Conservation (phyloP, 2,329 filamentous ascomycete species). For the Chaetomiaceae sp. region DNA sequence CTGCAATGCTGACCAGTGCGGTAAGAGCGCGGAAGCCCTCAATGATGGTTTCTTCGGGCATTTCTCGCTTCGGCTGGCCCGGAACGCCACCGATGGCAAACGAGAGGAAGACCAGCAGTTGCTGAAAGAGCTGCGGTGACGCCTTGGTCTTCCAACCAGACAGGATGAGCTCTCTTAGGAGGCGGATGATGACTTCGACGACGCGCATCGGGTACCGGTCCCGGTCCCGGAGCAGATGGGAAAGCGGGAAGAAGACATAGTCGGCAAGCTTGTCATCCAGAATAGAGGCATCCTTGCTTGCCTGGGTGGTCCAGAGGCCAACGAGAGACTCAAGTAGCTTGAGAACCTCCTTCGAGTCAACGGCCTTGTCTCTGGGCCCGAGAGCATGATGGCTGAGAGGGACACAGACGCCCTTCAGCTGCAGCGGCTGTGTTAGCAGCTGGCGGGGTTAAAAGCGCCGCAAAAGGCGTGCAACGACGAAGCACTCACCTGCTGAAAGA, state of each 20-base stretch:
- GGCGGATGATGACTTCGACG: slow-evolving; percentile 72
- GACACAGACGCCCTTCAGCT: slow-evolving; percentile 29
- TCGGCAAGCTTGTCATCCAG: slow-evolving; percentile 83
- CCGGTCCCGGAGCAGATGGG: slow-evolving; percentile 75
- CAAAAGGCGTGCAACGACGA: too few species aligned
- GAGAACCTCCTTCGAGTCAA: slow-evolving; percentile 23
- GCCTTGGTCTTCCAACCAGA: slow-evolving; percentile 76
- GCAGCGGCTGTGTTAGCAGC: background rate
- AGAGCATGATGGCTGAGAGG: slow-evolving; percentile 27
- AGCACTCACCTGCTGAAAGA: slow-evolving; percentile 36
- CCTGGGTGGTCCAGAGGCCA: slow-evolving; percentile 24
- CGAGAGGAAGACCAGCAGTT: slow-evolving; percentile 78
- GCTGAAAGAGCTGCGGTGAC: slow-evolving; percentile 68
- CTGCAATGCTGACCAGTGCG: slow-evolving; percentile 59
- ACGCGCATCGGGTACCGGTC: slow-evolving; percentile 66
- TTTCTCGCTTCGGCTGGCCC: slow-evolving; percentile 44
- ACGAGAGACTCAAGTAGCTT: slow-evolving; percentile 19
- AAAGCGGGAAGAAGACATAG: slow-evolving; percentile 91
- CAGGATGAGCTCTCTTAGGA: slow-evolving; percentile 66
- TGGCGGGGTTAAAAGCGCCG: too few species aligned
- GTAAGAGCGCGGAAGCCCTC: slow-evolving; percentile 67
- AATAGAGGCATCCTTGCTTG: slow-evolving; percentile 38
- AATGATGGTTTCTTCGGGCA: slow-evolving; percentile 69
- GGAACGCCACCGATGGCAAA: slow-evolving; percentile 74
- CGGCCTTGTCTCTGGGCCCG: slow-evolving; percentile 20